phyloP scores from a whole-genome alignment of 148 eudicot species.

The Agrostemma githago region DNA sequence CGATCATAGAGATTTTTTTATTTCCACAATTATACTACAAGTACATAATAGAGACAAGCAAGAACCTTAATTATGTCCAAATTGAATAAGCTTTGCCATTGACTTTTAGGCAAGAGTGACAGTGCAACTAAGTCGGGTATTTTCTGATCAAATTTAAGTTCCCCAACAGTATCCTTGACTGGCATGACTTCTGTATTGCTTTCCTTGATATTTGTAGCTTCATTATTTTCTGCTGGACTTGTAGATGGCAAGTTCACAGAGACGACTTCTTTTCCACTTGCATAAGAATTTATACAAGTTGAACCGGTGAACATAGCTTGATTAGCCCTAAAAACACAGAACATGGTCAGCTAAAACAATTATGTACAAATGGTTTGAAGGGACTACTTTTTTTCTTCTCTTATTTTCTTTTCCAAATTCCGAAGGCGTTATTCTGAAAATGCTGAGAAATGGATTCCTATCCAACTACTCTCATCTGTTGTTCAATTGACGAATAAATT shows the following conservation, averaged over 20 bases:
- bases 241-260: slow-evolving; percentile 72
- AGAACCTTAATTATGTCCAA: slow-evolving; percentile 83
- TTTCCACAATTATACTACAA: neutral
- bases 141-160: slow-evolving; percentile 36
- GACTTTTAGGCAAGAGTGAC: slow-evolving; percentile 85
- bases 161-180: slow-evolving; percentile 23
- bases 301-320: slow-evolving; percentile 87
- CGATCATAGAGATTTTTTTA: neutral
- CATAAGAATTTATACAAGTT: slow-evolving; percentile 47
- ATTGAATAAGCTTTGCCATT: slow-evolving; percentile 98
- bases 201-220: slow-evolving; percentile 36
- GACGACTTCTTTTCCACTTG: slow-evolving; percentile 76
- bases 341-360: slow-evolving; percentile 6
- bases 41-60: slow-evolving; percentile 13
- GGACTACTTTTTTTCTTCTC: neutral
- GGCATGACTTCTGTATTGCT: slow-evolving; percentile 21
- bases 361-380: neutral
- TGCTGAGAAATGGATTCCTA: neutral
- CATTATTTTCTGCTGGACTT: slow-evolving; percentile 44
- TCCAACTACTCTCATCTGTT: neutral
- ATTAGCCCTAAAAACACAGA: slow-evolving; percentile 57
- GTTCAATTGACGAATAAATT: neutral
- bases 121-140: slow-evolving; percentile 94
- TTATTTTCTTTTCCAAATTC: neutral
- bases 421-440: neutral